phyloP scores from a whole-genome alignment of 257 asterid genomes.

The Oldenlandia corymbosa region DNA sequence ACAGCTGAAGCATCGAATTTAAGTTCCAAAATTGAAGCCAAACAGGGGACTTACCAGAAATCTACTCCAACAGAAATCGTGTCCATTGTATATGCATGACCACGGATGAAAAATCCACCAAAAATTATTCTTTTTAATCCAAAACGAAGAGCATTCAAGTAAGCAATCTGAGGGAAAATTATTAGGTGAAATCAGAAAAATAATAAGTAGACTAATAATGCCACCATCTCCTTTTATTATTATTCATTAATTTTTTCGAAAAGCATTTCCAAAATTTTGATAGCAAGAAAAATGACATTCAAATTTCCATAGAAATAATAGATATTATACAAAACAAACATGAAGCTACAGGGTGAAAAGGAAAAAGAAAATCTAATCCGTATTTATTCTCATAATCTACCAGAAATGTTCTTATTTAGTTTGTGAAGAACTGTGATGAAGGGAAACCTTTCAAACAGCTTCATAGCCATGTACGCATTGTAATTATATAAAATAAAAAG shows the following conservation, averaged over 20 bases:
- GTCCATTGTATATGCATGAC: conserved; percentile 93
- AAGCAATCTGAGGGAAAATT: conserved; percentile 54
- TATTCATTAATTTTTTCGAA: neutral
- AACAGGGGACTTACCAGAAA: conserved; percentile 56
- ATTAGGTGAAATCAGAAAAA: conserved; percentile 9
- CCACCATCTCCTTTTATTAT: no score
- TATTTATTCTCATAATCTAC: neutral
- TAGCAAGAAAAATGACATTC: neutral
- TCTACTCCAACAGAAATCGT: conserved; percentile 87
- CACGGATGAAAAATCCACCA: conserved; percentile 90
- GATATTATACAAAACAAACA: neutral
- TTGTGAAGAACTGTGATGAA: neutral
- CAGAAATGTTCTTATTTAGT: neutral
- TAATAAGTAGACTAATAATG: neutral
- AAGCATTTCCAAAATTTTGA: neutral
- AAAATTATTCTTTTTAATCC: conserved; percentile 83
- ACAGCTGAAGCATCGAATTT: neutral
- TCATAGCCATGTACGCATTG: neutral
- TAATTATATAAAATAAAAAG: neutral
- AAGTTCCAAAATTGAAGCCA: neutral
- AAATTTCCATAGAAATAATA: neutral
- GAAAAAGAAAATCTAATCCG: neutral
- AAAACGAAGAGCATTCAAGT: conserved; percentile 74
- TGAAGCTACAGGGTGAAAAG: neutral
- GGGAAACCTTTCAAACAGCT: neutral